These are phyloP conservation scores for Agroathelia rolfsii DNA, from an alignment of 1,284 basidiomycete species.

Conservation along the genomic window DNA sequence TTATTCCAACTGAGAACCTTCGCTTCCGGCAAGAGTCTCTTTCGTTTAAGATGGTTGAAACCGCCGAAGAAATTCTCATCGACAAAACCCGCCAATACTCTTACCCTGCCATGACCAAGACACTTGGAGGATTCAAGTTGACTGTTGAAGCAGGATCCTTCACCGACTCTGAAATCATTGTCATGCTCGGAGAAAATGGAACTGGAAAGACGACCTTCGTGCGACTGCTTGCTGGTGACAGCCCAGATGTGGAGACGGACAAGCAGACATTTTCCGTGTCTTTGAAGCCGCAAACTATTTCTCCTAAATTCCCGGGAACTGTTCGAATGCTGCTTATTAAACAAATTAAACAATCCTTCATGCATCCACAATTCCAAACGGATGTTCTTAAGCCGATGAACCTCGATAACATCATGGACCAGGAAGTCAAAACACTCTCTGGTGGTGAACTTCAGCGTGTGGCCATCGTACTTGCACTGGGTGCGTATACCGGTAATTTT, in stretches of 20 bases:
- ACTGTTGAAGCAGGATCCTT: slow-evolving; percentile 82
- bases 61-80: slow-evolving; percentile 75
- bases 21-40: slow-evolving; percentile 92
- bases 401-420: slow-evolving; percentile 87
- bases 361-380: slow-evolving; percentile 95
- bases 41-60: slow-evolving; percentile 94
- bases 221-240: slow-evolving; percentile 82
- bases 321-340: slow-evolving; percentile 90
- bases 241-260: slow-evolving; percentile 76
- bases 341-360: slow-evolving; percentile 88
- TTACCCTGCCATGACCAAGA: slow-evolving; percentile 94
- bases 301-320: slow-evolving; percentile 89
- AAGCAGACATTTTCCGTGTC: slow-evolving; percentile 78
- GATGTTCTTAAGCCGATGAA: slow-evolving; percentile 96
- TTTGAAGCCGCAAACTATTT: slow-evolving; percentile 93
- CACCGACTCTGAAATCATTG: slow-evolving; percentile 95
- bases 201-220: slow-evolving; percentile 98
- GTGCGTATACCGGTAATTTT: slow-evolving; percentile 23
- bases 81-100: slow-evolving; percentile 81
- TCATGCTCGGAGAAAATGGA: slow-evolving; percentile 96
- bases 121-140: slow-evolving; percentile 87
- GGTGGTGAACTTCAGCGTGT: slow-evolving; percentile 96
- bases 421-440: slow-evolving; percentile 91
- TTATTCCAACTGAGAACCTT: slow-evolving; percentile 96
- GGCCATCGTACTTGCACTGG: slow-evolving; percentile 84